Evolutionary conservation across 2,329 filamentous ascomycete genomes (phyloP), one percentile per base, ranked within the genome.

Genomic region (Colletotrichum zoysiae): DNA sequence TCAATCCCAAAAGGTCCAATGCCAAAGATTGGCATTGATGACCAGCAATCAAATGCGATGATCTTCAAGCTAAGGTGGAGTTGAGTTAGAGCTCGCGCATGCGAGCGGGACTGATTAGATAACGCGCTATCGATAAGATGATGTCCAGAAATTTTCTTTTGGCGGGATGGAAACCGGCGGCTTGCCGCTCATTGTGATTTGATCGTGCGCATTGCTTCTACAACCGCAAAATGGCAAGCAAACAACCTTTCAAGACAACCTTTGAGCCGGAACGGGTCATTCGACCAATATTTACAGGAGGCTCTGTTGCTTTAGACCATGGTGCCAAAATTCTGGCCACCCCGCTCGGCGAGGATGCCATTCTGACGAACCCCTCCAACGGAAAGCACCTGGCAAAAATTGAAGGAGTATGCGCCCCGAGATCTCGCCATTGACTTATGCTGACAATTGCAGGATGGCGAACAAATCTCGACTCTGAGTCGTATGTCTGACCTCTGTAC

Each of bases 221-320:
- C 56, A 60, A 56, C 67, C 58, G 63, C 75, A 82, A 73, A 67
- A 90, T 92, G 90, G 88, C 90, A 67, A 88, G 84, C 73, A 90
- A 89, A 81, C 84, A 89, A 71, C 85, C 88, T 23, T 85, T 89
- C 76, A 97, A 95, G 86, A 98, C 95, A 70, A 97, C 95, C 4
- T 99, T 98, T 81, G 93, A 97, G 78, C 89, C 92, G 70, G 88
- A 88, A 75, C 90, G 92, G 78, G 93, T 94, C 59, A 93, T 99
- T 67, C 93, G 95, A 77, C 96, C 96, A 26, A 95, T 98, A 61
- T 98, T 96, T 79, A 97, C 95, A 2, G 96, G 96, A 66, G 96
- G 96, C 55, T 92, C 93, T 75, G 91, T 97, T 71, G 91, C 94
- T 40, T 88, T 98, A 73, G 94, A 95, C 85, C 89, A 91, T 80